These are phyloP conservation scores for Cystoderma amianthinum DNA, from an alignment of 768 basidiomycete species.

Conservation along the genomic window DNA sequence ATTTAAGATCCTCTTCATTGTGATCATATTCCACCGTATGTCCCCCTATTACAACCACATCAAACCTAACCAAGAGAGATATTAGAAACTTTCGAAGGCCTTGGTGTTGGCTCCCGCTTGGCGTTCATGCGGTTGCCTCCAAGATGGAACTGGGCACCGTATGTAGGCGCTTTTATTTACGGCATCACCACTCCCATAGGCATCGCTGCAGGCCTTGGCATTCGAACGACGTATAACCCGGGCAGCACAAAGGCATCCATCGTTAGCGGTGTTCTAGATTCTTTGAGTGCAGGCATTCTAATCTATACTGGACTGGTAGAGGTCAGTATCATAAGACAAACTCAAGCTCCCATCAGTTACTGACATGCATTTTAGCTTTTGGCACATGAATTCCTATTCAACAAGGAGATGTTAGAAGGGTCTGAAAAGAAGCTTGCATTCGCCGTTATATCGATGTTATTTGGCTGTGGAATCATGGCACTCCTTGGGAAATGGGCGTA, in stretches of 20 bases:
- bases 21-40: slow-evolving; percentile 89
- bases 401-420: slow-evolving; percentile 71
- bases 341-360: slow-evolving; percentile 1
- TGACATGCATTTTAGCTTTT: slow-evolving; percentile 45
- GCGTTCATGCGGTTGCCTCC: slow-evolving; percentile 62
- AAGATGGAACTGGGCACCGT: slow-evolving; percentile 49
- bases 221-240: slow-evolving; percentile 80
- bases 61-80: not conserved
- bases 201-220: slow-evolving; percentile 77
- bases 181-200: slow-evolving; percentile 83
- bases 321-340: slow-evolving; percentile 31
- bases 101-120: slow-evolving; percentile 87
- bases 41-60: slow-evolving; percentile 8
- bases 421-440: slow-evolving; percentile 63
- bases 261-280: slow-evolving; percentile 81
- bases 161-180: slow-evolving; percentile 56
- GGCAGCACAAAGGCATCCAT: slow-evolving; percentile 67
- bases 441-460: slow-evolving; percentile 63
- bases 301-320: slow-evolving; percentile 86
- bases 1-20: slow-evolving; percentile 82
- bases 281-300: slow-evolving; percentile 82
- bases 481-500: slow-evolving; percentile 90
- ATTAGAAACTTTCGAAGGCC: slow-evolving; percentile 87
- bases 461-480: slow-evolving; percentile 87
- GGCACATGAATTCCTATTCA: slow-evolving; percentile 94